Percentiles rank a stretch among this genome's conserved stretches.
These are phyloP conservation scores for Mycena rebaudengoi DNA, from an alignment of 768 basidiomycete genomes.

Conservation along the genomic window DNA sequence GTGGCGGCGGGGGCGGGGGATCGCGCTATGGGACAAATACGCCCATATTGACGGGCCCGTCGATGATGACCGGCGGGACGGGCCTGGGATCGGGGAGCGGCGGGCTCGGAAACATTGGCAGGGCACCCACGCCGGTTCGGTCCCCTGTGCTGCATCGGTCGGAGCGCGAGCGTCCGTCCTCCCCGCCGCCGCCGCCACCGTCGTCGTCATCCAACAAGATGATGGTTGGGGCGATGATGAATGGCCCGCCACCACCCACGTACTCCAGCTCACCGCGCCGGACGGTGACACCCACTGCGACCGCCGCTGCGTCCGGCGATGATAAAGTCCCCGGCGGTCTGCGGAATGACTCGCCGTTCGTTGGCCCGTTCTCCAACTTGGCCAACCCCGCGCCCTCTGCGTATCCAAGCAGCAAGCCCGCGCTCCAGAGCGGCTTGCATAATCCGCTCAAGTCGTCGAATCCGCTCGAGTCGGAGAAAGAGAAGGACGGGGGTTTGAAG, in stretches of 20 bases:
- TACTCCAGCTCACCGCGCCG: conserved; percentile 20
- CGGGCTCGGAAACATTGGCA: not conserved
- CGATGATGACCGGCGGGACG: conserved; percentile 17
- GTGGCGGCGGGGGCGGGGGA: conserved; percentile 30
- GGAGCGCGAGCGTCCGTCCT: conserved; percentile 22
- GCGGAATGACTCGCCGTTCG: conserved; percentile 29
- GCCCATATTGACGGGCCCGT: conserved; percentile 14
- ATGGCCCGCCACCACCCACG: conserved; percentile 19
- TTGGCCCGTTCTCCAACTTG: conserved; percentile 23
- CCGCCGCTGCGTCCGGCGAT: conserved; percentile 5
- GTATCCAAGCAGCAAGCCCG: conserved; percentile 19
- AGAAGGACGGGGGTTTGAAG: conserved; percentile 17
- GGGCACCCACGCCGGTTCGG: conserved; percentile 23
- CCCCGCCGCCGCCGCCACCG: conserved; percentile 19
- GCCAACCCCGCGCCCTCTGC: conserved; percentile 21
- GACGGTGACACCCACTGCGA: conserved; percentile 19
- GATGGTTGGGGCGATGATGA: conserved; percentile 30
- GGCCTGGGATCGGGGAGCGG: conserved; percentile 22
- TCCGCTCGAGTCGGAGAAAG: conserved; percentile 9
- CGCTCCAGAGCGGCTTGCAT: conserved; percentile 1
- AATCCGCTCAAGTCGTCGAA: too few species aligned
- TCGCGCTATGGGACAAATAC: conserved; percentile 22
- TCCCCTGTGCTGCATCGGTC: conserved; percentile 25
- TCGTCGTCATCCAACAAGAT: conserved; percentile 23
- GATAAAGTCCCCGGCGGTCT: conserved; percentile 12